phyloP scores from a whole-genome alignment of 306 rosid genomes.

The Phaseolus lunatus region DNA sequence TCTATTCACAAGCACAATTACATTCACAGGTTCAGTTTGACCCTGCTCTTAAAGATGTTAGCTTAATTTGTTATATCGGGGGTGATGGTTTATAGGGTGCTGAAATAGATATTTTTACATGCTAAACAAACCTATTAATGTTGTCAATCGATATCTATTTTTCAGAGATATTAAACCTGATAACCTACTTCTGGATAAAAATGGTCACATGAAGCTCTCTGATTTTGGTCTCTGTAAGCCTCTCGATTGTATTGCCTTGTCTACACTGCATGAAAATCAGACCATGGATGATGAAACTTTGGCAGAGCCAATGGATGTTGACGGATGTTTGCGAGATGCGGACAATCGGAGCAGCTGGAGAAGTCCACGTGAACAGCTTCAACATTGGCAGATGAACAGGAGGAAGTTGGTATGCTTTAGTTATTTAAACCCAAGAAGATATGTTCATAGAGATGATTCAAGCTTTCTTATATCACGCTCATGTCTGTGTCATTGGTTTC shows the following conservation, averaged over 20 bases:
- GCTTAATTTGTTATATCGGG: slow-evolving; percentile 31
- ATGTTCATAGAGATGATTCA: slow-evolving; percentile 9
- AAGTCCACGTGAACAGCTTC: slow-evolving; percentile 93
- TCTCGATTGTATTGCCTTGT: slow-evolving; percentile 84
- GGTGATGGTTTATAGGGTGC: slow-evolving; percentile 33
- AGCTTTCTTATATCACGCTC: slow-evolving; percentile 31
- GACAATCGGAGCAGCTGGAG: slow-evolving; percentile 84
- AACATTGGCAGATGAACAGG: slow-evolving; percentile 98
- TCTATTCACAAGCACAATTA: slow-evolving; percentile 96
- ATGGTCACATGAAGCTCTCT: slow-evolving; percentile 98
- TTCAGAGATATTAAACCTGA: slow-evolving; percentile 98
- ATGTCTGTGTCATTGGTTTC: slow-evolving; percentile 29
- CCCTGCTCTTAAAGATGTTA: slow-evolving; percentile 30
- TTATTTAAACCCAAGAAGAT: slow-evolving; percentile 20
- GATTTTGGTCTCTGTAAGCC: slow-evolving; percentile 99
- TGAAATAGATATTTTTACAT: slow-evolving; percentile 27
- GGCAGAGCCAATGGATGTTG: slow-evolving; percentile 89
- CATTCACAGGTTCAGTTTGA: slow-evolving; percentile 80
- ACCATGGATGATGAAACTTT: slow-evolving; percentile 76
- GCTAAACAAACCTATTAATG: slow-evolving; percentile 42
- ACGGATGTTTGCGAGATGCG: slow-evolving; percentile 65
- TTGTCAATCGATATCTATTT: slow-evolving; percentile 35
- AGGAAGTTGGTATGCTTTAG: slow-evolving; percentile 85
- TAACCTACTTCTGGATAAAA: slow-evolving; percentile 91
- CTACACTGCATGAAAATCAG: slow-evolving; percentile 92